phyloP scores from a whole-genome alignment of 2,329 filamentous ascomycete species.

The Tolypocladium endophyticum region DNA sequence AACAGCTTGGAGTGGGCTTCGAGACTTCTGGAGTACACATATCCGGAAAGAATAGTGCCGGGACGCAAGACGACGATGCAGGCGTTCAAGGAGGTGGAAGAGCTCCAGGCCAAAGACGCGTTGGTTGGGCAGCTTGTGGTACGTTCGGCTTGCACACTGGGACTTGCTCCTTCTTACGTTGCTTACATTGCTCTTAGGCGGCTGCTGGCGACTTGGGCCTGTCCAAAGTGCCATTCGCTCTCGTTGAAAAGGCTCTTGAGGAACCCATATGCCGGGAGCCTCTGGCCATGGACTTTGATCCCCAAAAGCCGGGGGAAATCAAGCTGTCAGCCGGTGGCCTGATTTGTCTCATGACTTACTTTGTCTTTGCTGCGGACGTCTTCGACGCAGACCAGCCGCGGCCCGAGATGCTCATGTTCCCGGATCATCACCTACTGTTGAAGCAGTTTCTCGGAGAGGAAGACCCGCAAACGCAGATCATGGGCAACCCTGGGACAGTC shows the following conservation, averaged over 20 bases:
- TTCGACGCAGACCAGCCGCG: constrained; percentile 45
- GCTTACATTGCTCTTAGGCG: constrained; percentile 31
- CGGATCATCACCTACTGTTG: constrained; percentile 45
- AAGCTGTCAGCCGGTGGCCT: constrained; percentile 48
- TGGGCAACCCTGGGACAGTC: constrained; percentile 40
- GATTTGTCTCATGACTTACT: constrained; percentile 49
- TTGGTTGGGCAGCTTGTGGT: constrained; percentile 64
- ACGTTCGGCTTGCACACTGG: constrained; percentile 17
- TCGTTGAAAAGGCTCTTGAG: constrained; percentile 34
- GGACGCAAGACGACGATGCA: constrained; percentile 51
- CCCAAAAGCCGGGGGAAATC: constrained; percentile 38
- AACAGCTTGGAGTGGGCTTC: constrained; percentile 51
- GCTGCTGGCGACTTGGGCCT: constrained; percentile 53
- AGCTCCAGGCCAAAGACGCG: constrained; percentile 50
- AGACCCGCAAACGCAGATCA: constrained; percentile 37
- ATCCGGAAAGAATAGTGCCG: constrained; percentile 53
- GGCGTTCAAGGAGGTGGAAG: constrained; percentile 53
- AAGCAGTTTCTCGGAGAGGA: constrained; percentile 40
- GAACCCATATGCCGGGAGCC: constrained; percentile 32
- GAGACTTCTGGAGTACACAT: constrained; percentile 57
- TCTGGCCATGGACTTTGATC: constrained; percentile 33
- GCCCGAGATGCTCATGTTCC: constrained; percentile 48
- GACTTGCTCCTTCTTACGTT: not conserved
- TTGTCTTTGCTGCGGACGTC: constrained; percentile 50
- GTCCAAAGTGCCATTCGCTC: constrained; percentile 30